phyloP scores from a whole-genome alignment of 805 yeast species.

The Metschnikowia matae region DNA sequence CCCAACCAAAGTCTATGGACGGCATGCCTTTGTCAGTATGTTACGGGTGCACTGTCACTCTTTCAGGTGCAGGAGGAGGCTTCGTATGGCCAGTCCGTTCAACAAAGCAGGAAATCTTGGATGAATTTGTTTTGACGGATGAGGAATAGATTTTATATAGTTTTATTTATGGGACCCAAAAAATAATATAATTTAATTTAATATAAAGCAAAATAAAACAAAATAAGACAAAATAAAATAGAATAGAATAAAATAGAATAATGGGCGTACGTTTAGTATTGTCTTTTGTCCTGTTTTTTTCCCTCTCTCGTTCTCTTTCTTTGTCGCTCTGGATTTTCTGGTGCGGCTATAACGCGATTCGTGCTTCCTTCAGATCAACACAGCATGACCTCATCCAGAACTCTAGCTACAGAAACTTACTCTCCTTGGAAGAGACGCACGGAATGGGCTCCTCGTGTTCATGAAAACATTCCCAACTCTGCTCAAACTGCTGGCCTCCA shows the following conservation, averaged over 20 bases:
- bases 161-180: background rate
- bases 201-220: no score
- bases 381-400: conserved; percentile 7
- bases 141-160: conserved; percentile 12
- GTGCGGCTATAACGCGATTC: background rate
- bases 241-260: no score
- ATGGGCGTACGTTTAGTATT: no score
- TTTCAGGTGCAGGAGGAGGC: conserved; percentile 39
- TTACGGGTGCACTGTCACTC: conserved; percentile 70
- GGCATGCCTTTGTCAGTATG: conserved; percentile 44
- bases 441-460: conserved; percentile 14
- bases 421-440: conserved; percentile 10
- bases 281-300: no score
- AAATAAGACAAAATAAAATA: no score
- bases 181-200: no score
- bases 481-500: background rate
- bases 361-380: background rate
- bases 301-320: no score
- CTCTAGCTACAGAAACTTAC: conserved; percentile 2
- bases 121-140: conserved; percentile 47
- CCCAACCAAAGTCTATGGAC: background rate
- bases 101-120: conserved; percentile 34
- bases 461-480: conserved; percentile 5
- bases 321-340: background rate
- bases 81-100: conserved; percentile 35